These are phyloP conservation scores for Aspergillus ochraceus DNA, from an alignment of 2,329 filamentous ascomycete genomes.

Conservation along the genomic window DNA sequence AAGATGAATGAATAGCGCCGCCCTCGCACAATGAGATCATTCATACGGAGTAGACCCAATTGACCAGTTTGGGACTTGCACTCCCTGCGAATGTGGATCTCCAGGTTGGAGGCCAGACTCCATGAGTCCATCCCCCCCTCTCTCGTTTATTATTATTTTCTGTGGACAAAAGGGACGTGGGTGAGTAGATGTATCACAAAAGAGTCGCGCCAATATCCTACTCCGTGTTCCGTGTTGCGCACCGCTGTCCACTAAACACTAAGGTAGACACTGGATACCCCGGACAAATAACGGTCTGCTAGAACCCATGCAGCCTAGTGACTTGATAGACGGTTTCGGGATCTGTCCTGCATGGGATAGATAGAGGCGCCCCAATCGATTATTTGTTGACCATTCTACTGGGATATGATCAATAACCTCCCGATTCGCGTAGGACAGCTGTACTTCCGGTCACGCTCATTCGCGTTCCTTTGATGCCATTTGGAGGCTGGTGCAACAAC, in stretches of 20 bases:
- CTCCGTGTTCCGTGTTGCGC: not conserved
- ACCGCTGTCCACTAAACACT: too few relatives aligned
- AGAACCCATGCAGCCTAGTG: not conserved
- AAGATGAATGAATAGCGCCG: not conserved
- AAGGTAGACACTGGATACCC: not conserved
- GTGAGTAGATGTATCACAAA: slow-evolving; percentile 6
- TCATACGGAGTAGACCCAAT: not conserved
- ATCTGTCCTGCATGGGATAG: not conserved
- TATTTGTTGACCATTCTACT: not conserved
- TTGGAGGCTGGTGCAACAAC: not conserved
- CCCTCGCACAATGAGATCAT: not conserved
- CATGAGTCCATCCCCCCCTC: too few relatives aligned
- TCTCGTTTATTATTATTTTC: not conserved
- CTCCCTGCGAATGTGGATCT: not conserved
- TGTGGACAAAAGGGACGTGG: not conserved
- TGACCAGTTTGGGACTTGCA: not conserved
- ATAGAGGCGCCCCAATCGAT: not conserved
- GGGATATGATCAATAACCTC: not conserved
- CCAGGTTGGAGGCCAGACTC: not conserved
- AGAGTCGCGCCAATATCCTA: not conserved
- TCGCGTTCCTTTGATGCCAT: not conserved
- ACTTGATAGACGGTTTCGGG: not conserved
- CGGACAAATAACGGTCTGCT: slow-evolving; percentile 8
- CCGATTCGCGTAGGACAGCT: not conserved
- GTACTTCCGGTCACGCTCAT: not conserved